Evolutionary conservation across 2,329 filamentous ascomycete species (phyloP).

Genomic region (Colletotrichum sp.): DNA sequence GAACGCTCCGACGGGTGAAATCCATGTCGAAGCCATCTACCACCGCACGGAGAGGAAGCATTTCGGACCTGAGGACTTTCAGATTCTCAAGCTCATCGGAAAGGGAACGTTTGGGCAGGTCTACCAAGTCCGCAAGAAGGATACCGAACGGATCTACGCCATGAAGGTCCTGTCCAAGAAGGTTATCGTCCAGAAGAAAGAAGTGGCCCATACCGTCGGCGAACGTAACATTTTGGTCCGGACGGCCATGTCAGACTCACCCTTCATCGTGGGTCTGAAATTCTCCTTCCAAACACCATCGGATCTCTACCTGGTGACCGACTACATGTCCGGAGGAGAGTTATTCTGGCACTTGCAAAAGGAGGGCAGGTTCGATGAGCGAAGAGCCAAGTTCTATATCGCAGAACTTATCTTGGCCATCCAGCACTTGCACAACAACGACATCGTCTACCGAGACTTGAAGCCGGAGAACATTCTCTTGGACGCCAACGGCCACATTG

Average conservation of each 20-base stretch:
- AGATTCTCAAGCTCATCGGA: slow-evolving; percentile 94
- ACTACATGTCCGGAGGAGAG: slow-evolving; percentile 99
- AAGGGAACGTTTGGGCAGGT: slow-evolving; percentile 99
- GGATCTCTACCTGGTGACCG: slow-evolving; percentile 96
- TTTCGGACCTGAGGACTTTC: slow-evolving; percentile 93
- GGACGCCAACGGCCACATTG: slow-evolving; percentile 97
- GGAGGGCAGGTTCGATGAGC: slow-evolving; percentile 93
- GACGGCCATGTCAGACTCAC: slow-evolving; percentile 93
- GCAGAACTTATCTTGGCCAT: slow-evolving; percentile 95
- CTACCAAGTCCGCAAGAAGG: slow-evolving; percentile 97
- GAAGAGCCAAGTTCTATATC: slow-evolving; percentile 97
- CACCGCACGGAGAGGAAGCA: slow-evolving; percentile 88
- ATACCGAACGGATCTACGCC: slow-evolving; percentile 93
- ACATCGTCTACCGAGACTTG: slow-evolving; percentile 96
- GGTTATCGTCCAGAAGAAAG: slow-evolving; percentile 99
- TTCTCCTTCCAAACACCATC: slow-evolving; percentile 98
- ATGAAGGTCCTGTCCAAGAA: slow-evolving; percentile 99
- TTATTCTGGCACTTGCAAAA: slow-evolving; percentile 99
- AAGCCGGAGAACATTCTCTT: slow-evolving; percentile 98
- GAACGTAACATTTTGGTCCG: slow-evolving; percentile 97
- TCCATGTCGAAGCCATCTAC: slow-evolving; percentile 85
- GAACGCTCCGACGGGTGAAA: slow-evolving; percentile 82
- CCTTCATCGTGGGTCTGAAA: slow-evolving; percentile 97
- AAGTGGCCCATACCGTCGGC: slow-evolving; percentile 95
- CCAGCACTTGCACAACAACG: slow-evolving; percentile 93